Evolutionary conservation across 1,139 yeast species (phyloP).

Genomic region (Yamadazyma epiphylla): DNA sequence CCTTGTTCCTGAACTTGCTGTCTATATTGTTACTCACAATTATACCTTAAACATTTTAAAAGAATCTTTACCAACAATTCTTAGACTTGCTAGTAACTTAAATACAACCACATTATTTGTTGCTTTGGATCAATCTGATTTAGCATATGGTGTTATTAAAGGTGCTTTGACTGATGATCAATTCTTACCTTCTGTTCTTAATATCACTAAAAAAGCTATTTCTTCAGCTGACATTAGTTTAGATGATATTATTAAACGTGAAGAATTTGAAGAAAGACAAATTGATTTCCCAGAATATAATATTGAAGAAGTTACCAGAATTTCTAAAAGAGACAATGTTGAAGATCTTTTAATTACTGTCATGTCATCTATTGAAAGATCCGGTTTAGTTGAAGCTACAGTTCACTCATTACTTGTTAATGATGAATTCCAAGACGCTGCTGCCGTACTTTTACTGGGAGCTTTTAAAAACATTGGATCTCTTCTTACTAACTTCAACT

Average conservation of each 20-base stretch:
- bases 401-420: slow-evolving; percentile 23
- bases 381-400: slow-evolving; percentile 27
- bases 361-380: slow-evolving; percentile 24
- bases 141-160: slow-evolving; percentile 28
- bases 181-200: slow-evolving; percentile 25
- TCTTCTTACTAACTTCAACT: slow-evolving; percentile 12
- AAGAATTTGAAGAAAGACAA: slow-evolving; percentile 11
- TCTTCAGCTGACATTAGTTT: slow-evolving; percentile 18
- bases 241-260: slow-evolving; percentile 16
- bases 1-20: slow-evolving; percentile 23
- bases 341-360: slow-evolving; percentile 33
- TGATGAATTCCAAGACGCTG: slow-evolving; percentile 24
- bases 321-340: slow-evolving; percentile 28
- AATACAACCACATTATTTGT: slow-evolving; percentile 28
- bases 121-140: slow-evolving; percentile 32
- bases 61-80: slow-evolving; percentile 15
- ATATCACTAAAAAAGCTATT: slow-evolving; percentile 20
- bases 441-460: slow-evolving; percentile 23
- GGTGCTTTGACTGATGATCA: slow-evolving; percentile 22
- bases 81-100: slow-evolving; percentile 15
- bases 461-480: slow-evolving; percentile 22
- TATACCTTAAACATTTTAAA: slow-evolving; percentile 19
- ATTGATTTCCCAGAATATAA: slow-evolving; percentile 1
- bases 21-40: slow-evolving; percentile 23
- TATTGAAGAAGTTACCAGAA: slow-evolving; percentile 5